Evolutionary conservation across 495 filamentous ascomycete species (phyloP), one percentile per base, ranked within the genome.

Genomic region (Aspergillus avenaceus): DNA sequence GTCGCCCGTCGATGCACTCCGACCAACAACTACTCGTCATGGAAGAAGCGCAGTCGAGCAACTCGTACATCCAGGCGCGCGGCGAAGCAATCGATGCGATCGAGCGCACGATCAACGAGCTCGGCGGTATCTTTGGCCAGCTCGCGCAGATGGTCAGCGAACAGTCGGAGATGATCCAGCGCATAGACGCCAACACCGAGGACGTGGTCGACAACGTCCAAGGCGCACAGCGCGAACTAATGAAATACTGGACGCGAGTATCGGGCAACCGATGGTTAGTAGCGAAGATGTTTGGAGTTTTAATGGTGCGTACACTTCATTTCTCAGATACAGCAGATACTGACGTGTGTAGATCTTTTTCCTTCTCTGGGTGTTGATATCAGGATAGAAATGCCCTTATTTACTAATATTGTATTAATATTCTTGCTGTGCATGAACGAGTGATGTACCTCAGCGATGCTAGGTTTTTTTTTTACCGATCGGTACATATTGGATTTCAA

Each of bases 61-160:
- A 97, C 64, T 76, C 83, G 16, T 98, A 98, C 60, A 92, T 97
- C 52, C 85, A 91, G 31, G 90, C 95, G 58, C 82, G 93, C 64
- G 91, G 91, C 9, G 90, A 97, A 64, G 93, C 93, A 0, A 97
- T 98, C 56, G 93, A 97, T 63, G 87, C 90, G 8, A 98, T 98
- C 47, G 93, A 98, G 68, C 82, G 87, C 43, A 98, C 93, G 5
- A 98, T 98, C 57, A 85, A 77, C 52, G 93, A 98, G 66, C 76
- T 98, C 2, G 93, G 93, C 8, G 88, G 91, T 2, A 96, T 98
- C 25, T 98, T 98, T 59, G 91, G 92, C 1, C 93, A 98, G 66
- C 70, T 98, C n/a, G 91, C 93, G 26, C 81, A 87, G 62, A 97
- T 98, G 95, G 93, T 98, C 34, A 88, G 85, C 55, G 95, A 97